Conservation (phyloP, 352 stramenopile species). For the Thalassiosira exigua region DNA sequence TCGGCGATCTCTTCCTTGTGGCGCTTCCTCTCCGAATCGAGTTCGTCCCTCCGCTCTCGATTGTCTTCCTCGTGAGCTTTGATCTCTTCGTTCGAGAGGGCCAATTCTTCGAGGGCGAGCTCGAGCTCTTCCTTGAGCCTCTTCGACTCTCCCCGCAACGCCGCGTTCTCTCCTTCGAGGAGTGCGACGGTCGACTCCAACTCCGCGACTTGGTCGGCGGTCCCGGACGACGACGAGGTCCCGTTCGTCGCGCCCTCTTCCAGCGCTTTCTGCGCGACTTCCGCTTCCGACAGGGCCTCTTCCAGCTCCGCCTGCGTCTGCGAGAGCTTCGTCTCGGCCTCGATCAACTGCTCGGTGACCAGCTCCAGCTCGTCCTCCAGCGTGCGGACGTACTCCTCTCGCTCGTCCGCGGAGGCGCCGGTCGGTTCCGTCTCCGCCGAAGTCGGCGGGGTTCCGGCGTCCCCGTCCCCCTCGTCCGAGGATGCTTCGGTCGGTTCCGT, state of each 20-base stretch:
- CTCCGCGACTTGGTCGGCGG: slow-evolving; percentile 34
- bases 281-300: slow-evolving; percentile 55
- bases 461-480: background rate
- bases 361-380: slow-evolving; percentile 84
- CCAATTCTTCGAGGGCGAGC: slow-evolving; percentile 66
- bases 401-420: slow-evolving; percentile 23
- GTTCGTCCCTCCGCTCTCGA: slow-evolving; percentile 11
- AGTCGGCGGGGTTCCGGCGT: background rate
- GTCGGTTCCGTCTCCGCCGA: background rate
- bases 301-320: slow-evolving; percentile 64
- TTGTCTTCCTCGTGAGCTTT: slow-evolving; percentile 57
- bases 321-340: slow-evolving; percentile 75
- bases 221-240: slow-evolving; percentile 28
- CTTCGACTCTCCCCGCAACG: slow-evolving; percentile 57
- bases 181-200: slow-evolving; percentile 39
- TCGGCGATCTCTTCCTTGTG: slow-evolving; percentile 46
- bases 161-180: slow-evolving; percentile 67
- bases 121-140: slow-evolving; percentile 61
- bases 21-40: slow-evolving; percentile 48
- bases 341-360: slow-evolving; percentile 84
- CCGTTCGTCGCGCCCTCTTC: slow-evolving; percentile 14
- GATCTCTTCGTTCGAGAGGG: slow-evolving; percentile 70
- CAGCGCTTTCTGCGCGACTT: background rate
- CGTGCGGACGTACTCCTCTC: slow-evolving; percentile 81
- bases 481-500: background rate